These are phyloP conservation scores for Alternaria sp. DNA, from an alignment of 2,329 filamentous ascomycete species.

Conservation along the genomic window DNA sequence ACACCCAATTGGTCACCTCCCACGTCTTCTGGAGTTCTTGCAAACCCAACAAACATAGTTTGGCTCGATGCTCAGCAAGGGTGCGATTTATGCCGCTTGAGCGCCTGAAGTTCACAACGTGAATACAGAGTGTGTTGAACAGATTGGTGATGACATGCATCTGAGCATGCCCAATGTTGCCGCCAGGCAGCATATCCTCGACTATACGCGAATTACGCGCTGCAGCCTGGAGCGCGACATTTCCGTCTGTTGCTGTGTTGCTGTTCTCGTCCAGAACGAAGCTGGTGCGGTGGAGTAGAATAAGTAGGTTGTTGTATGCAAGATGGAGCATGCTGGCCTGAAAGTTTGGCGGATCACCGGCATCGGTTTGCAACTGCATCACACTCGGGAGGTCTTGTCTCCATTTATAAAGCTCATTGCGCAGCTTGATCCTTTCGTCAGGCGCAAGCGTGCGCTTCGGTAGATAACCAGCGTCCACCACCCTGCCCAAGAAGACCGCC, in stretches of 20 bases:
- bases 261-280: slow-evolving; percentile 50
- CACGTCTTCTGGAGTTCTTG: slow-evolving; percentile 60
- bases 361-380: slow-evolving; percentile 46
- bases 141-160: slow-evolving; percentile 60
- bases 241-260: slow-evolving; percentile 49
- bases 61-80: slow-evolving; percentile 59
- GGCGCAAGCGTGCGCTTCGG: slow-evolving; percentile 31
- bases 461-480: slow-evolving; percentile 51
- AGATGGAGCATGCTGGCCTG: slow-evolving; percentile 53
- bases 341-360: slow-evolving; percentile 47
- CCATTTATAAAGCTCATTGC: slow-evolving; percentile 52
- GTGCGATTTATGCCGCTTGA: slow-evolving; percentile 51
- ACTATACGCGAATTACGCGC: slow-evolving; percentile 57
- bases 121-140: slow-evolving; percentile 60
- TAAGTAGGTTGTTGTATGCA: slow-evolving; percentile 58
- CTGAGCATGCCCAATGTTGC: slow-evolving; percentile 55
- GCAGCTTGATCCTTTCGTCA: slow-evolving; percentile 28
- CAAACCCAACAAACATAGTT: slow-evolving; percentile 58
- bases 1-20: slow-evolving; percentile 60
- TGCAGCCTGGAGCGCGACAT: slow-evolving; percentile 56
- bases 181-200: slow-evolving; percentile 58
- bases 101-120: slow-evolving; percentile 55
- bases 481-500: slow-evolving; percentile 48
- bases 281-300: slow-evolving; percentile 56
- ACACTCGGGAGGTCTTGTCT: slow-evolving; percentile 49